These are phyloP conservation scores for Clathrus columnatus DNA, from an alignment of 768 basidiomycete species.

Conservation along the genomic window DNA sequence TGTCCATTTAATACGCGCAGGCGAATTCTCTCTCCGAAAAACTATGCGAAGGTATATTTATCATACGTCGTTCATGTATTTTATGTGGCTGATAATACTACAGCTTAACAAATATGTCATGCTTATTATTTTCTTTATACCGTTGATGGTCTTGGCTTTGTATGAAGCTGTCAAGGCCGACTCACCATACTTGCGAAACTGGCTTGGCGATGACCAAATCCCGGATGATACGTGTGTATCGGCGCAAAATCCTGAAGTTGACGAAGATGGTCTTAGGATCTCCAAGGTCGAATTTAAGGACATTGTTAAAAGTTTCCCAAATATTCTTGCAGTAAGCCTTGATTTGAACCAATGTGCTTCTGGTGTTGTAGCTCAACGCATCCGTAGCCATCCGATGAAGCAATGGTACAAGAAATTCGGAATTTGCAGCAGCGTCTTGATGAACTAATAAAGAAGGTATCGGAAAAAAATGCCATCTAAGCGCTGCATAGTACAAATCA, in stretches of 20 bases:
- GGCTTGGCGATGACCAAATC: slow-evolving; percentile 49
- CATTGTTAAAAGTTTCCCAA: slow-evolving; percentile 62
- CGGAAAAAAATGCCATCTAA: slow-evolving; percentile 11
- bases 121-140: slow-evolving; percentile 73
- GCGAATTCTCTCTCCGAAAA: slow-evolving; percentile 33
- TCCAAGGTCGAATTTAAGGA: slow-evolving; percentile 63
- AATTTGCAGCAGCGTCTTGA: slow-evolving; percentile 40
- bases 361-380: neutral
- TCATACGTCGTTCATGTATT: neutral
- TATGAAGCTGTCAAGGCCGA: slow-evolving; percentile 57
- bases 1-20: slow-evolving; percentile 20
- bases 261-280: slow-evolving; percentile 56
- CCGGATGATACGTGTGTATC: slow-evolving; percentile 46
- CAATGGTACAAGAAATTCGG: slow-evolving; percentile 55
- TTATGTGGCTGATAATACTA: neutral
- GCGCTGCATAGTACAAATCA: neutral
- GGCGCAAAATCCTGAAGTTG: slow-evolving; percentile 51
- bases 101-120: slow-evolving; percentile 76
- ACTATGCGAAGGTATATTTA: slow-evolving; percentile 50
- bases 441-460: slow-evolving; percentile 29
- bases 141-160: slow-evolving; percentile 63
- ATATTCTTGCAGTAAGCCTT: slow-evolving; percentile 55
- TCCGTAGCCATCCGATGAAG: slow-evolving; percentile 65
- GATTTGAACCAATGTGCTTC: slow-evolving; percentile 7
- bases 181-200: slow-evolving; percentile 56